These are phyloP conservation scores for Verticillium tricorpus DNA, from an alignment of 2,329 filamentous ascomycete species.

Conservation along the genomic window DNA sequence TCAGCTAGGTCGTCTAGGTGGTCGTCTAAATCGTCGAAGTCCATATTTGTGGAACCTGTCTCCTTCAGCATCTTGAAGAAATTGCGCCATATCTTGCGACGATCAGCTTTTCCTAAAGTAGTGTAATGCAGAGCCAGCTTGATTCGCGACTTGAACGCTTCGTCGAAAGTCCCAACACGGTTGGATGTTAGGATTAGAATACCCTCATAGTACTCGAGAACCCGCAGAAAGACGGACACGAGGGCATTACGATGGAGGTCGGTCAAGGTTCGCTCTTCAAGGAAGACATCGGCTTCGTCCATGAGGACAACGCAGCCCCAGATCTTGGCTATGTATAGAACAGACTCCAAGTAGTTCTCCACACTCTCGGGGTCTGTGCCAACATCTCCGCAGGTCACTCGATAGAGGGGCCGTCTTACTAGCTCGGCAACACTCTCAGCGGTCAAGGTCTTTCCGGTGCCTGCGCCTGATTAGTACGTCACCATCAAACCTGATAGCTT, in stretches of 20 bases:
- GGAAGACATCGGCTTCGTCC: conserved; percentile 80
- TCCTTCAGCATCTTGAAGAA: conserved; percentile 9
- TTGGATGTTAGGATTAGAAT: conserved; percentile 32
- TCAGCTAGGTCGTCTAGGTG: neutral
- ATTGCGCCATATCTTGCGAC: conserved; percentile 7
- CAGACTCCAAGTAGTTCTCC: conserved; percentile 14
- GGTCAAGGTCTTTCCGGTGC: conserved; percentile 1
- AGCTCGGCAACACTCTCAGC: conserved; percentile 3
- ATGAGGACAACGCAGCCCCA: conserved; percentile 75
- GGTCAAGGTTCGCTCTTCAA: conserved; percentile 76
- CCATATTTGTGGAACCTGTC: neutral
- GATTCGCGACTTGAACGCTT: conserved; percentile 31
- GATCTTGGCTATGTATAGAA: conserved; percentile 36
- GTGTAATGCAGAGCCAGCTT: conserved; percentile 26
- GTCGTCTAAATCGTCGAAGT: neutral
- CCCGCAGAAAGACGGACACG: conserved; percentile 24
- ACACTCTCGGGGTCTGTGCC: conserved; percentile 15
- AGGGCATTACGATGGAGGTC: conserved; percentile 76
- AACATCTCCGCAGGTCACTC: conserved; percentile 20
- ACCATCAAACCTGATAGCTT: no score
- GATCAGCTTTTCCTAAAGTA: conserved; percentile 14
- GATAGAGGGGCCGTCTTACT: conserved; percentile 15
- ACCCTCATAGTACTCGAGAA: conserved; percentile 29
- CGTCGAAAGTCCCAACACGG: conserved; percentile 28
- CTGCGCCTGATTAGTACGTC: neutral